A percentile compares a stretch with the other conserved stretches of the same genome.
Conservation (phyloP, 768 basidiomycete species). For the Lentinula boryana region DNA sequence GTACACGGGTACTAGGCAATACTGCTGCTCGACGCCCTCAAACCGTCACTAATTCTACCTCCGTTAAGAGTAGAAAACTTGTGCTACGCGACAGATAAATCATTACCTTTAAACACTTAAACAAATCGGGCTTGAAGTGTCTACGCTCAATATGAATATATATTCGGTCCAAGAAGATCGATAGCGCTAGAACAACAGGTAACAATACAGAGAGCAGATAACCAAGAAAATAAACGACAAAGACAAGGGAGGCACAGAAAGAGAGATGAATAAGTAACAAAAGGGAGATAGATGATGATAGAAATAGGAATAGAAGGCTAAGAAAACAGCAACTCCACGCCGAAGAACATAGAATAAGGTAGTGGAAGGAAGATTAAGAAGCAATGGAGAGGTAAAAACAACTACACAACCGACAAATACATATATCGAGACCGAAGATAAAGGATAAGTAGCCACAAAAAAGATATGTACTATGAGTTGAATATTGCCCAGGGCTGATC, state of each 20-base stretch:
- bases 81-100: neutral
- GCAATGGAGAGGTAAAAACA: conserved; percentile 15
- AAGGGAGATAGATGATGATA: conserved; percentile 12
- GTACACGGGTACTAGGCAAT: conserved; percentile 53
- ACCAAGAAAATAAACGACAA: conserved; percentile 27
- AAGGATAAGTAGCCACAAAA: conserved; percentile 17
- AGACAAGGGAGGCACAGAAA: conserved; percentile 27
- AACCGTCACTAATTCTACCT: neutral
- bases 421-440: conserved; percentile 8
- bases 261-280: conserved; percentile 5
- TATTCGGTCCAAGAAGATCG: conserved; percentile 30
- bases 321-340: conserved; percentile 33
- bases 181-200: conserved; percentile 61
- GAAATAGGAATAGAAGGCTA: conserved; percentile 25
- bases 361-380: conserved; percentile 15
- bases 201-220: conserved; percentile 46
- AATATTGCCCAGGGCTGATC: conserved; percentile 75
- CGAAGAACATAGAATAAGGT: conserved; percentile 29
- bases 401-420: conserved; percentile 3
- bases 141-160: neutral
- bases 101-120: neutral
- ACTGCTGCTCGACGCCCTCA: conserved; percentile 39
- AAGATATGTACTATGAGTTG: conserved; percentile 41
- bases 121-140: neutral
- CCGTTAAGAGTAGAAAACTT: neutral